Base-by-base conservation (phyloP, 1,139 yeast genomes). In the Kluyveromyces sp. region DNA sequence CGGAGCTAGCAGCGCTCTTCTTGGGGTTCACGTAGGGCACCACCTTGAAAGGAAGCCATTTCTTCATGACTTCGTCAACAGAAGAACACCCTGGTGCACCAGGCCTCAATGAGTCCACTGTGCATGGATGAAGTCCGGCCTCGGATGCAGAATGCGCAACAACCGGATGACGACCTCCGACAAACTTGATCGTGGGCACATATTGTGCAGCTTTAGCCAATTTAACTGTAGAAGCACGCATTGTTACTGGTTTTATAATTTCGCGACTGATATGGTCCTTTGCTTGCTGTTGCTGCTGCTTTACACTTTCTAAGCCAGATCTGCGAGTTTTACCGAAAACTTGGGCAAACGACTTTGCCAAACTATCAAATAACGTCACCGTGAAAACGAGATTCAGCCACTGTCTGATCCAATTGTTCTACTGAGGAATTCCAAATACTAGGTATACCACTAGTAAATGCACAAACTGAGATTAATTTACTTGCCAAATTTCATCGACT, bases 151-250 rank as follows among this genome's bases (percentile, higher is more conserved):
- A 47, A 7, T 49, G 49, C 15, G 50, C 43, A 25, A 77, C 69
- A 4, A 54, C 35, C 1, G 63, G 56, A 39, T 59, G 64, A 43
- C 51, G 55, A 3, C 78, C 77, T 6, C 87, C 87, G 34, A 80
- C 77, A 57, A 81, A 81, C 61, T 77, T 80, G 58, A 81, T 81
- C 58, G 75, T 69, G 6, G 83, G 86, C 29, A 70, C 71, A 60
- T 77, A 66, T 4, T 34, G 21, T 5, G 25, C 39, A 7, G 54
- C 52, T 49, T 64, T 60, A 25, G 72, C 70, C 31, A 69, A 50
- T 37, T 50, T 47, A 33, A 53, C 53, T 25, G 56, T 47, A 3
- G 68, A 53, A 21, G 63, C 56, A 53, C 64, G 69, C 75, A 71
- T 71, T 42, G 45, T 49, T 39, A 41, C 32, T 45, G 46, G 27